Conservation (phyloP, 257 asterid genomes). For the Mentha longifolia region DNA sequence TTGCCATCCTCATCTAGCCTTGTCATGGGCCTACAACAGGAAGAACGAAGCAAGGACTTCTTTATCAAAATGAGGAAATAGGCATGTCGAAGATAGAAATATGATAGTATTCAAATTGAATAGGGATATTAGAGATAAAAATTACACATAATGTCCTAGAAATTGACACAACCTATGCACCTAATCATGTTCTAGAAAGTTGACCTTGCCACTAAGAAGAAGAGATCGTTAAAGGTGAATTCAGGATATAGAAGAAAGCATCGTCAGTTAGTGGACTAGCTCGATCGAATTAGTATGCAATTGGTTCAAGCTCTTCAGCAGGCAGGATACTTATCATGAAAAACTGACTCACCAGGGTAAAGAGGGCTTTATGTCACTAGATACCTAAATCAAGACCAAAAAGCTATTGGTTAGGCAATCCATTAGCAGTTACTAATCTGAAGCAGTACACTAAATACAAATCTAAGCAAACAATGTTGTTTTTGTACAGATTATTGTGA, state of each 20-base stretch:
- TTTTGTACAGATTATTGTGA: conserved; percentile 2
- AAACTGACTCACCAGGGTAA: conserved; percentile 76
- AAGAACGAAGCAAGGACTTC: conserved; percentile 54
- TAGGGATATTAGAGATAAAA: background rate
- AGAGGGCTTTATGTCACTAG: conserved; percentile 78
- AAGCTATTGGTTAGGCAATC: conserved; percentile 63
- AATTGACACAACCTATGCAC: background rate
- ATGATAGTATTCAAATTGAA: conserved; percentile 28
- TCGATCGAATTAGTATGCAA: conserved; percentile 21
- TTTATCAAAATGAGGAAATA: conserved; percentile 43
- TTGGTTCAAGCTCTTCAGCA: conserved; percentile 24
- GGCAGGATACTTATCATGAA: conserved; percentile 23
- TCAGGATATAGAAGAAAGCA: conserved; percentile 16
- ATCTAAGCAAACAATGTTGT: background rate
- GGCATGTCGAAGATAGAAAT: conserved; percentile 34
- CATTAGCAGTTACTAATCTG: conserved; percentile 31
- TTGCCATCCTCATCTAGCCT: conserved; percentile 86
- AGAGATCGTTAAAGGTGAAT: conserved; percentile 13
- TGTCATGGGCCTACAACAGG: conserved; percentile 75
- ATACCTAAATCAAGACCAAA: conserved; percentile 85
- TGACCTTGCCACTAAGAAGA: conserved; percentile 5
- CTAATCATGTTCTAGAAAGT: conserved; percentile 21
- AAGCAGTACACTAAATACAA: conserved; percentile 27
- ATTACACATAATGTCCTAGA: background rate
- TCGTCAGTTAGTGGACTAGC: conserved; percentile 27